These are phyloP conservation scores for Eucalyptus leucophloia DNA, from an alignment of 345 rosid genomes.

Conservation along the genomic window DNA sequence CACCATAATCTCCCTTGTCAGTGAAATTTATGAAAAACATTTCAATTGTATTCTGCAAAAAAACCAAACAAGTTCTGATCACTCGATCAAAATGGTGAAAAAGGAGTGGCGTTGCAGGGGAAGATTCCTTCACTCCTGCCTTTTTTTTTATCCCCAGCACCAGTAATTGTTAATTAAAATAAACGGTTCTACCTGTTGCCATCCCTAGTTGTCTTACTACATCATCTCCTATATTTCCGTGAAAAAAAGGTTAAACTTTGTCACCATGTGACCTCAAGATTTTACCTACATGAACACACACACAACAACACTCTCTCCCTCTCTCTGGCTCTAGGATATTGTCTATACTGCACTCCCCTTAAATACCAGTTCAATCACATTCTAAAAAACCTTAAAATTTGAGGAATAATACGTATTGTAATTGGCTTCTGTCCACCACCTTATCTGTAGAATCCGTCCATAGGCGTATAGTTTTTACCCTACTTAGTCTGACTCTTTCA, in stretches of 20 bases:
- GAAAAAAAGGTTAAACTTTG: slow-evolving; percentile 31
- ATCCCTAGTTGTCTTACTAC: slow-evolving; percentile 1
- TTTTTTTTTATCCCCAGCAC: neutral
- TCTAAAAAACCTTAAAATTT: neutral
- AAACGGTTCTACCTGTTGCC: neutral
- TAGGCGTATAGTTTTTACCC: neutral
- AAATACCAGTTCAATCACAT: neutral
- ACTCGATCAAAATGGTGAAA: neutral
- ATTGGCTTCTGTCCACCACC: neutral
- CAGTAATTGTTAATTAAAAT: neutral
- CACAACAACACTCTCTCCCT: neutral
- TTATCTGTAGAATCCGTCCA: neutral
- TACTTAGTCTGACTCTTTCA: neutral
- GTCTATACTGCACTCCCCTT: neutral
- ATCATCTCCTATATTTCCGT: slow-evolving; percentile 43
- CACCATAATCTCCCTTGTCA: neutral
- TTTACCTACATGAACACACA: neutral
- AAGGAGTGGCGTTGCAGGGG: neutral
- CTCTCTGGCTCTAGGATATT: neutral
- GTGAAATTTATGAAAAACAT: neutral
- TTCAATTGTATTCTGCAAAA: neutral
- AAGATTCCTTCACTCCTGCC: slow-evolving; percentile 14
- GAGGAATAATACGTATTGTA: neutral
- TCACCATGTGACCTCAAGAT: slow-evolving; percentile 29
- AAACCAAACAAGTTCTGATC: neutral